Evolutionary conservation across 495 filamentous ascomycete species (phyloP).

Genomic region (Tetracladium setigerum): DNA sequence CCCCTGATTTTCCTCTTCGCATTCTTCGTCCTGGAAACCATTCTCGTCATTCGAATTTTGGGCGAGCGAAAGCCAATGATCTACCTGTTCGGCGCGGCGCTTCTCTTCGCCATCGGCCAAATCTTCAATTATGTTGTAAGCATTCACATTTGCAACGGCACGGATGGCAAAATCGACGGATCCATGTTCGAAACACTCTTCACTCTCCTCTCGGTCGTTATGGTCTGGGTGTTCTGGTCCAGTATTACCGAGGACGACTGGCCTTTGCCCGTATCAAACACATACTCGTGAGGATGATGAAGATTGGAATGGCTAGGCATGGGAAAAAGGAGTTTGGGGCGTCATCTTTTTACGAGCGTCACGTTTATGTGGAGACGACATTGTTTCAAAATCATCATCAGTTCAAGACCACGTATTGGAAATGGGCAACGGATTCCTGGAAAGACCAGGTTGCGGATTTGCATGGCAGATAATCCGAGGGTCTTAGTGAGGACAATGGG

Average conservation of each 20-base stretch:
- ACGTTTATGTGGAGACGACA: slow-evolving; percentile 16
- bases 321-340: slow-evolving; percentile 18
- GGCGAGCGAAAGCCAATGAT: slow-evolving; percentile 85
- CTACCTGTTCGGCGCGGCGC: slow-evolving; percentile 62
- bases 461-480: too few relatives aligned
- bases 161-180: slow-evolving; percentile 80
- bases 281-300: slow-evolving; percentile 14
- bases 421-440: too few relatives aligned
- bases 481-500: too few relatives aligned
- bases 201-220: slow-evolving; percentile 72
- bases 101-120: slow-evolving; percentile 87
- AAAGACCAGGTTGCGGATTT: too few relatives aligned
- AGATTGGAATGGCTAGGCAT: slow-evolving; percentile 1
- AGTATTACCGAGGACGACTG: slow-evolving; percentile 99
- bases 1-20: slow-evolving; percentile 80
- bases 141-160: slow-evolving; percentile 77
- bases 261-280: slow-evolving; percentile 56
- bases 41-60: slow-evolving; percentile 76
- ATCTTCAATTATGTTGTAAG: slow-evolving; percentile 95
- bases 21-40: slow-evolving; percentile 74
- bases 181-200: slow-evolving; percentile 91
- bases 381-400: slow-evolving; percentile 15
- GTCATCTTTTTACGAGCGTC: slow-evolving; percentile 7
- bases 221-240: slow-evolving; percentile 93
- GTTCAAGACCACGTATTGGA: neutral